Evolutionary conservation across 208 protist species (phyloP).

Genomic region (Angomonas deanei): DNA sequence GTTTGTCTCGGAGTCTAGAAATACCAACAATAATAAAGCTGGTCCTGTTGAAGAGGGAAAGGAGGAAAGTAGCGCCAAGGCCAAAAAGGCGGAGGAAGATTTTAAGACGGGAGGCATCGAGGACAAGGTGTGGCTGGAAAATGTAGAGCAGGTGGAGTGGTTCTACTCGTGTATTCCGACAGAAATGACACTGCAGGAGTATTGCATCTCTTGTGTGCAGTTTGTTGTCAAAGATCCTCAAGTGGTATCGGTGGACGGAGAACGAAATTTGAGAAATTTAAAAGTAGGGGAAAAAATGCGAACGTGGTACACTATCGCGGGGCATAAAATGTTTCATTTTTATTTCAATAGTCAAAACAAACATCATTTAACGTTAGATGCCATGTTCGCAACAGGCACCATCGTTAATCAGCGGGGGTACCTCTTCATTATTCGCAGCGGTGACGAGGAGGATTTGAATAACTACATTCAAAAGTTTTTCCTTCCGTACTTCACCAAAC

Average conservation of each 20-base stretch:
- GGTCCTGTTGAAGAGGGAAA: not conserved
- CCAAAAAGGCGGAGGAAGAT: not conserved
- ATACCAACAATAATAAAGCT: not conserved
- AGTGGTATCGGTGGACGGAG: constrained; percentile 72
- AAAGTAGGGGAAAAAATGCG: constrained; percentile 59
- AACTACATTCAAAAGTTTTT: constrained; percentile 61
- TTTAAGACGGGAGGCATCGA: not conserved
- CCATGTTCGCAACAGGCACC: constrained; percentile 66
- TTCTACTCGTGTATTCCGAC: constrained; percentile 74
- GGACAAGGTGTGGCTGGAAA: constrained; percentile 49
- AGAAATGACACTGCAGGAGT: constrained; percentile 48
- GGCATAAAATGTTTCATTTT: constrained; percentile 65
- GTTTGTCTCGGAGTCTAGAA: not conserved
- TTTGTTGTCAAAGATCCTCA: constrained; percentile 58
- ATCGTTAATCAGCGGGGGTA: constrained; percentile 73
- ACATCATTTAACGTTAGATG: constrained; percentile 48
- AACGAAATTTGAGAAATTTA: constrained; percentile 42
- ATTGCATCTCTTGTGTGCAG: constrained; percentile 70
- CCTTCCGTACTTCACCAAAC: constrained; percentile 52
- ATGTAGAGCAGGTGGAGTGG: constrained; percentile 61
- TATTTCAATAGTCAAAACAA: constrained; percentile 42
- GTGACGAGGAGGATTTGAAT: constrained; percentile 64
- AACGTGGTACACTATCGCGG: constrained; percentile 46
- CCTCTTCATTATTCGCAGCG: constrained; percentile 58
- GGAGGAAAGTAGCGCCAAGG: not conserved